These are phyloP conservation scores for Triangularia setosa DNA, from an alignment of 2,329 filamentous ascomycete species.

Conservation along the genomic window DNA sequence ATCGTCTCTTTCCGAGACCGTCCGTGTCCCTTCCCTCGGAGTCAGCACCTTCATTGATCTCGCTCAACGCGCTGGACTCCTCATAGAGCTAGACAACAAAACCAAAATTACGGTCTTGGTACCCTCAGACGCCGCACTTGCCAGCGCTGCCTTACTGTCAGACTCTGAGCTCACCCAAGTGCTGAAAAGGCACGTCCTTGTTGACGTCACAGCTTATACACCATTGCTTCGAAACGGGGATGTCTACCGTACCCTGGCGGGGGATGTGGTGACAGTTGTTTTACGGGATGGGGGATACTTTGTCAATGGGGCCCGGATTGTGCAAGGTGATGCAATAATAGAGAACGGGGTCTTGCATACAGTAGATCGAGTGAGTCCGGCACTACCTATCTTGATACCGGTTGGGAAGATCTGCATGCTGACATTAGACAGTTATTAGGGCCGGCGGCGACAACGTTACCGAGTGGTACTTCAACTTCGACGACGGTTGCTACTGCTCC, in stretches of 20 bases:
- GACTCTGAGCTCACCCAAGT: conserved; percentile 7
- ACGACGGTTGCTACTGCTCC: too few relatives aligned
- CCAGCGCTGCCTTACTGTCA: not conserved
- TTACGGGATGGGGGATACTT: conserved; percentile 5
- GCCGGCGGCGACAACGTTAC: too few relatives aligned
- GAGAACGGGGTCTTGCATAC: conserved; percentile 14
- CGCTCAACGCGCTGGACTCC: conserved; percentile 5
- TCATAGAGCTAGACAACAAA: conserved; percentile 7
- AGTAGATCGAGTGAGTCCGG: conserved; percentile 5
- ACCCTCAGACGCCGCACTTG: conserved; percentile 4
- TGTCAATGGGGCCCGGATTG: conserved; percentile 8
- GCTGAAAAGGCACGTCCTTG: not conserved
- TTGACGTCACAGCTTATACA: conserved; percentile 8
- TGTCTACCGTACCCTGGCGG: conserved; percentile 6
- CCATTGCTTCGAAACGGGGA: conserved; percentile 6
- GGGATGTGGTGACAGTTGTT: conserved; percentile 4
- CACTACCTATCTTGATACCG: too few relatives aligned
- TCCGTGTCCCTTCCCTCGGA: not conserved
- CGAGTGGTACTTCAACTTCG: too few relatives aligned
- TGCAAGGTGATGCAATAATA: conserved; percentile 8
- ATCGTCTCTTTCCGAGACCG: not conserved
- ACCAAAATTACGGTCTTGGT: conserved; percentile 10
- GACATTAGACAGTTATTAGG: too few relatives aligned
- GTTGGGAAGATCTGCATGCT: too few relatives aligned
- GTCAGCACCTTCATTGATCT: not conserved